Base-by-base conservation (phyloP, 768 basidiomycete genomes). In the Russula emetica region DNA sequence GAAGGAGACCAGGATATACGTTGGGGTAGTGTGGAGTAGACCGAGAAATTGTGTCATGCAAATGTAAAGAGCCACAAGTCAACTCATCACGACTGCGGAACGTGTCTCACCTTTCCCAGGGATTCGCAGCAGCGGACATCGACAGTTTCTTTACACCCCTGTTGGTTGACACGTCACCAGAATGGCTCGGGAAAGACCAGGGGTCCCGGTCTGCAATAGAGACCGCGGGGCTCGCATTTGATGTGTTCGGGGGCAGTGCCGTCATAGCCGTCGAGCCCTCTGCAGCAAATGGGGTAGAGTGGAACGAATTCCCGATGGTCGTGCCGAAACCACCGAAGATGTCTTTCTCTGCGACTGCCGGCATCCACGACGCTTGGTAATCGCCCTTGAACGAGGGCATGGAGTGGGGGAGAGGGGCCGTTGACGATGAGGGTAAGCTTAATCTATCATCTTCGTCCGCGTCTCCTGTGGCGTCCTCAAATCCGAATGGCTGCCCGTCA, bases 181-280 rank as follows among this genome's bases (percentile, higher is more conserved):
- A 24, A 18, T 40, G 34, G 42, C 64, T n/a, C 8, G 55, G 66
- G 60, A 69, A 72, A 18, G 67, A 60, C 68, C 68, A 69, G 1
- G 60, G 67, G 28, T 69, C 67, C 3, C 60, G 60, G 47, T 67
- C 66, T 18, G 60, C 49, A 47, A 65, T 28, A 44, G 56, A 22
- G 7, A 57, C 64, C 20, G 75, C 72, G n/a, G 72, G 70, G 42
- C 69, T 72, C 34, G 78, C 80, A 62, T 84, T 82, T 3, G 81
- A 79, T 47, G 84, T 85, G 73, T 85, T 83, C 57, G 82, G 79
- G 36, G 80, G 66, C 18, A 75, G 72, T 44, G 74, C 54, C 38
- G 47, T 34, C 57, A 75, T 72, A 38, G 74, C 44, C n/a, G 47
- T 42, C 57, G 59, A 49, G 45, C 42, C 20, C 49, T n/a, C 45